Evolutionary conservation across 2,329 filamentous ascomycete genomes (phyloP).

Genomic region (Nemania serpens): DNA sequence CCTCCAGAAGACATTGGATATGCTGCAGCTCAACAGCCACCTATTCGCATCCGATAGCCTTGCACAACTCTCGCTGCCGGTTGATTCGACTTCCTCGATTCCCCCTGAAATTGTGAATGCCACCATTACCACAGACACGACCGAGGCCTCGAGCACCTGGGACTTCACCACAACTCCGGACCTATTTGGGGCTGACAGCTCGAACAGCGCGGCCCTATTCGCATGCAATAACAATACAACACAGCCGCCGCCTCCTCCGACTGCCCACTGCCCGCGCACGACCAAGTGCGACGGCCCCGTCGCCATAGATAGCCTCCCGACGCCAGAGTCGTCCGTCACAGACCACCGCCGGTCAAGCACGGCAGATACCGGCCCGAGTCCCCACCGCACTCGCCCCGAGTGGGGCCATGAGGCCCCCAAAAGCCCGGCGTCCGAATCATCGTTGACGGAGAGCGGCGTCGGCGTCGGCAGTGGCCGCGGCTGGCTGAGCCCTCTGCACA

Average conservation of each 20-base stretch:
- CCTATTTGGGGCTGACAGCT: too few species aligned
- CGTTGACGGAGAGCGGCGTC: not conserved
- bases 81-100: not conserved
- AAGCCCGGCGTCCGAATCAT: not conserved
- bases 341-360: not conserved
- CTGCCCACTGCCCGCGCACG: not conserved
- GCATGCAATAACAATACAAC: too few species aligned
- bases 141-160: not conserved
- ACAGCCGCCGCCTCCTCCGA: too few species aligned
- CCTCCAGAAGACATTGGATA: constrained; percentile 2
- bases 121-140: not conserved
- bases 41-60: not conserved
- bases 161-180: not conserved
- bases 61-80: not conserved
- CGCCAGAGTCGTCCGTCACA: not conserved
- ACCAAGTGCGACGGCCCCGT: not conserved
- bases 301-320: not conserved
- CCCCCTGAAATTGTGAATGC: not conserved
- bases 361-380: not conserved
- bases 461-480: not conserved
- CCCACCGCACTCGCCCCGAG: not conserved
- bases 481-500: constrained; percentile 32
- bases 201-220: too few species aligned
- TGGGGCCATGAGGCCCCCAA: not conserved
- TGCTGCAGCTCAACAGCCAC: not conserved